These are phyloP conservation scores for Leishmania aethiopica DNA, from an alignment of 208 protist species.

Conservation along the genomic window DNA sequence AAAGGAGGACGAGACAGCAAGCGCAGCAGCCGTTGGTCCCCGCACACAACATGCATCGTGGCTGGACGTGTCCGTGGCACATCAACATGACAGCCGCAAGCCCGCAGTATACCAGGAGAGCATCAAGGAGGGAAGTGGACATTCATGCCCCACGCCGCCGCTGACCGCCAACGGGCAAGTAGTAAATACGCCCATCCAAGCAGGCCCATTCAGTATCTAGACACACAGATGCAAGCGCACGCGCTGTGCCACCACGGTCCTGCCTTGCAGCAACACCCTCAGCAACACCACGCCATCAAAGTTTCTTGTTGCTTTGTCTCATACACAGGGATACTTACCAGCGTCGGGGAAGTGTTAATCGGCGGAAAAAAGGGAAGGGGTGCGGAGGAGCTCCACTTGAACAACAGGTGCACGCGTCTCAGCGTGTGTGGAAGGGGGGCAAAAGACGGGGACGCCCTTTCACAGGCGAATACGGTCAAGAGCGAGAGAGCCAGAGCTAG, in stretches of 20 bases:
- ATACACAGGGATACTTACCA: not conserved
- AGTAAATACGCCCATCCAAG: too few relatives aligned
- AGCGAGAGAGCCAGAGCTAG: not conserved
- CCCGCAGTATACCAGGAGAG: not conserved
- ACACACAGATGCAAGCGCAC: not conserved
- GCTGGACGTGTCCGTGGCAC: not conserved
- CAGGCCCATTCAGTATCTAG: not conserved
- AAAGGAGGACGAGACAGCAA: not conserved
- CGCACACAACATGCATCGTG: not conserved
- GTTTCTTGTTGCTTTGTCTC: not conserved
- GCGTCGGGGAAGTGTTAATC: conserved; percentile 1
- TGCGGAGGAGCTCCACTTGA: not conserved
- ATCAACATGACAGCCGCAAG: not conserved
- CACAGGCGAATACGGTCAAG: not conserved
- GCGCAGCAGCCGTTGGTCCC: not conserved
- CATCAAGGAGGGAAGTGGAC: not conserved
- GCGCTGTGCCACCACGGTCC: not conserved
- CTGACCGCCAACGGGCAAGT: not conserved
- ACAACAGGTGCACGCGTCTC: too few relatives aligned
- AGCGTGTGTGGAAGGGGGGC: not conserved
- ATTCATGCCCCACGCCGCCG: not conserved
- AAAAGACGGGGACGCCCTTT: not conserved
- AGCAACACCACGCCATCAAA: not conserved
- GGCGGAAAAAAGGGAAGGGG: not conserved
- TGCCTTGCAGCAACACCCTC: not conserved